Conservation (phyloP, 2,329 filamentous ascomycete species). For the Talaromyces piceae region DNA sequence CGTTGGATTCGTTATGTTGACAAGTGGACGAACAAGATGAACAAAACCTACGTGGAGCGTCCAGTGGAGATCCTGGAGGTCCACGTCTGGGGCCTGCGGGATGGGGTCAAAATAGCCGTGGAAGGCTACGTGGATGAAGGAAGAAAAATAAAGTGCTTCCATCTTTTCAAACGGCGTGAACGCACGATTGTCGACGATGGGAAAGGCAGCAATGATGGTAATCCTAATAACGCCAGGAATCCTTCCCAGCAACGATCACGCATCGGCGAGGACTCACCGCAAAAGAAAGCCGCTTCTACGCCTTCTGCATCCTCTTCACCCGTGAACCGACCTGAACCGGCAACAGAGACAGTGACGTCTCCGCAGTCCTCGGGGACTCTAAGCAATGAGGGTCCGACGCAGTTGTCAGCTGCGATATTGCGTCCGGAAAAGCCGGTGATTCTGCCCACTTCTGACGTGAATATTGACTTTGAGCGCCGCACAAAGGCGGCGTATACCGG, state of each 20-base stretch:
- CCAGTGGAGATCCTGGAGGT: slow-evolving; percentile 80
- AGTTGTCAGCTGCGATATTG: slow-evolving; percentile 70
- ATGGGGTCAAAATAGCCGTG: slow-evolving; percentile 79
- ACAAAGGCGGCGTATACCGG: slow-evolving; percentile 71
- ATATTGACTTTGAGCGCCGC: slow-evolving; percentile 79
- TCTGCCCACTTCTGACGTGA: slow-evolving; percentile 75
- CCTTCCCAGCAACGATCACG: background rate
- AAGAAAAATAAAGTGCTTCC: slow-evolving; percentile 73
- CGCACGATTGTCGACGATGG: slow-evolving; percentile 44
- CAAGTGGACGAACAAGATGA: slow-evolving; percentile 64
- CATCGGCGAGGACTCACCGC: background rate
- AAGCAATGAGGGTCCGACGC: slow-evolving; percentile 40
- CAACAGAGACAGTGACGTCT: slow-evolving; percentile 29
- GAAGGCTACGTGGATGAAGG: slow-evolving; percentile 86
- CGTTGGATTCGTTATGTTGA: slow-evolving; percentile 85
- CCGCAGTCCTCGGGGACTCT: slow-evolving; percentile 22
- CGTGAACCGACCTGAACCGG: slow-evolving; percentile 13
- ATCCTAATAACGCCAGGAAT: too few species aligned
- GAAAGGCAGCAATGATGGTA: slow-evolving; percentile 41
- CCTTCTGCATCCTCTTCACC: slow-evolving; percentile 14
- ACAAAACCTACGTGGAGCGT: slow-evolving; percentile 74
- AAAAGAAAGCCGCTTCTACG: background rate
- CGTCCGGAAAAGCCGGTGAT: slow-evolving; percentile 61
- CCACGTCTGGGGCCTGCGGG: slow-evolving; percentile 79
- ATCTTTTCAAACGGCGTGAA: slow-evolving; percentile 68